These are phyloP conservation scores for Malassezia yamatoensis DNA, from an alignment of 1,284 basidiomycete genomes.

Conservation along the genomic window DNA sequence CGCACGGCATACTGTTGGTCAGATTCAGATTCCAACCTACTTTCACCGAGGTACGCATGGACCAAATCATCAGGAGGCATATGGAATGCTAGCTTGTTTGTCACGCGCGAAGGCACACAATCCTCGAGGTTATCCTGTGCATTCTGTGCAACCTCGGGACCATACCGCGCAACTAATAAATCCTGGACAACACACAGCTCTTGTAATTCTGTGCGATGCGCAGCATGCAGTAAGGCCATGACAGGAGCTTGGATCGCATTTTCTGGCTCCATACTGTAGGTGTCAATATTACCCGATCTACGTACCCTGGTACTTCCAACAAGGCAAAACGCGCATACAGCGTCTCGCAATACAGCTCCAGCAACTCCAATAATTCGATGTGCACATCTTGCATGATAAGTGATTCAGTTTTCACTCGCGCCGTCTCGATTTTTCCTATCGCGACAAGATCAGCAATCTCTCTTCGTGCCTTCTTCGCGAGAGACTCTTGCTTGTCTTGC, in stretches of 20 bases:
- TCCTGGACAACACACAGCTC: constrained; percentile 85
- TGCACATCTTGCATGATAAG: constrained; percentile 71
- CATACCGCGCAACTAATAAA: constrained; percentile 85
- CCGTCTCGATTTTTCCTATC: constrained; percentile 68
- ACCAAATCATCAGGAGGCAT: constrained; percentile 67
- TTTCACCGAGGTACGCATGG: constrained; percentile 51
- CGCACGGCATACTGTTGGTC: constrained; percentile 27
- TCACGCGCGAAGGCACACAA: constrained; percentile 69
- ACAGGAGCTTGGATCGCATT: constrained; percentile 64
- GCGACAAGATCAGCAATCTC: constrained; percentile 71
- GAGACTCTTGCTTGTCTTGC: constrained; percentile 84
- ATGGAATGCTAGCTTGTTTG: constrained; percentile 60
- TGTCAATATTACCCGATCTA: constrained; percentile 5
- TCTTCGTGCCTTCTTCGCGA: constrained; percentile 70
- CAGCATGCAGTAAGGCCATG: constrained; percentile 73
- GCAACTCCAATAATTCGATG: constrained; percentile 59
- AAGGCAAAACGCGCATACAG: constrained; percentile 84
- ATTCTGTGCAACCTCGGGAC: constrained; percentile 66
- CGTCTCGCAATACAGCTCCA: constrained; percentile 87
- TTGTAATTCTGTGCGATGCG: constrained; percentile 62
- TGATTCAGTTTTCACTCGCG: constrained; percentile 67
- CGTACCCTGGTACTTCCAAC: constrained; percentile 66
- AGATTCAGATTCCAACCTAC: background rate
- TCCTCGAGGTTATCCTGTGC: constrained; percentile 71
- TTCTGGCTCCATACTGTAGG: constrained; percentile 70